Evolutionary conservation across 192 early-diverging fungal genomes (phyloP).

Genomic region (Podila epigama): DNA sequence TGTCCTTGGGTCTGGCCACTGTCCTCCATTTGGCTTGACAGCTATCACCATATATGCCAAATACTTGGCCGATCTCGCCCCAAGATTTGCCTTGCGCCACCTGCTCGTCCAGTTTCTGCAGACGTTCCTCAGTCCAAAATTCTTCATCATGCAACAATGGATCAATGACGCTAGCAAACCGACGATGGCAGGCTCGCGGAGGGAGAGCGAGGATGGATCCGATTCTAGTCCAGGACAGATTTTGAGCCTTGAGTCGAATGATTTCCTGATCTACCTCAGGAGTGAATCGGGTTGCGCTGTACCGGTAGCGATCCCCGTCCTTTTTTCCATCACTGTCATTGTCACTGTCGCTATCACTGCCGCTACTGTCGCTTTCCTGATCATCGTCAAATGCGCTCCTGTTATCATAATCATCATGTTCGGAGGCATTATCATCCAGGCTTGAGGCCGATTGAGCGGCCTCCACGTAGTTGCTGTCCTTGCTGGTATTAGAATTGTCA

Average conservation of each 20-base stretch:
- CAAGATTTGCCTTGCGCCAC: slow-evolving; percentile 28
- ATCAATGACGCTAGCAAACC: slow-evolving; percentile 7
- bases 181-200: slow-evolving; percentile 30
- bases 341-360: background rate
- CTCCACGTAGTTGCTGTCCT: background rate
- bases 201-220: slow-evolving; percentile 20
- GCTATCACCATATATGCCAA: background rate
- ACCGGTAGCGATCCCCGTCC: background rate
- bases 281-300: slow-evolving; percentile 17
- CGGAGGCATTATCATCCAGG: no score
- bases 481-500: background rate
- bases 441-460: no score
- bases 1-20: slow-evolving; percentile 6
- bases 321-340: background rate
- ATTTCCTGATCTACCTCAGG: slow-evolving; percentile 29
- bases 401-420: no score
- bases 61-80: slow-evolving; percentile 9
- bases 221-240: slow-evolving; percentile 22
- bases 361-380: background rate
- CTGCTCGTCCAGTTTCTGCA: background rate
- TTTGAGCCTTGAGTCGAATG: background rate
- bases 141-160: background rate
- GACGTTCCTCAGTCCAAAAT: slow-evolving; percentile 9
- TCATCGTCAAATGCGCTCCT: no score
- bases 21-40: slow-evolving; percentile 37